phyloP scores from a whole-genome alignment of 345 rosid genomes.

The Eucalyptus guilfoylei region DNA sequence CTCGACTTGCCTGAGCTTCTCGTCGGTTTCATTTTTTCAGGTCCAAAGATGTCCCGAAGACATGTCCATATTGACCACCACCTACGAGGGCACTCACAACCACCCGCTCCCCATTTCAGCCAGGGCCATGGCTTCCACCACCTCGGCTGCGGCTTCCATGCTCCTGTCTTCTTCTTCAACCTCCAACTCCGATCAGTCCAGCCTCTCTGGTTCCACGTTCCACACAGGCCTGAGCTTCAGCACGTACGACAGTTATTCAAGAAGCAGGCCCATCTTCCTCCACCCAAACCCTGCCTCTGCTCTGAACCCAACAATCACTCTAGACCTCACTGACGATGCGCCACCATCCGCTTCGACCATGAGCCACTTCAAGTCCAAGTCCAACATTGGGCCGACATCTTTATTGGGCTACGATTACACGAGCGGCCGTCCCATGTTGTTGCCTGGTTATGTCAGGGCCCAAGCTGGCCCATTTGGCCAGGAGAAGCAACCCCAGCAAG shows the following conservation, averaged over 20 bases:
- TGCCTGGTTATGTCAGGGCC: not conserved
- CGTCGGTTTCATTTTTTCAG: slow-evolving; percentile 4
- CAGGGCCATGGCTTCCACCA: slow-evolving; percentile 86
- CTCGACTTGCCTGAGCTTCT: not conserved
- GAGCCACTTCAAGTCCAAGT: slow-evolving; percentile 11
- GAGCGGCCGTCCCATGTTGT: not conserved
- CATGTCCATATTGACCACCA: slow-evolving; percentile 68
- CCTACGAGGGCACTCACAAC: slow-evolving; percentile 88
- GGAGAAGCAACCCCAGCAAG: not conserved
- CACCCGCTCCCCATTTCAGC: slow-evolving; percentile 81
- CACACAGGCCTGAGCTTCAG: slow-evolving; percentile 47
- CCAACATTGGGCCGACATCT: not conserved
- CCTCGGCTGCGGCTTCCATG: slow-evolving; percentile 84
- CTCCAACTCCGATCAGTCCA: slow-evolving; percentile 12
- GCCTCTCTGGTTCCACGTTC: not conserved
- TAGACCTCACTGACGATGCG: slow-evolving; percentile 46
- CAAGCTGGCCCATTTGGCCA: not conserved
- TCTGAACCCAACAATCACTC: slow-evolving; percentile 62
- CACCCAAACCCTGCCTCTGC: slow-evolving; percentile 27
- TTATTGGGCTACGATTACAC: slow-evolving; percentile 17
- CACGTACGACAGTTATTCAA: slow-evolving; percentile 25
- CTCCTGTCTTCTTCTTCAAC: slow-evolving; percentile 45
- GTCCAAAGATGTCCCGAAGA: slow-evolving; percentile 83
- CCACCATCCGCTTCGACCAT: slow-evolving; percentile 24
- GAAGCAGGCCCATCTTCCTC: slow-evolving; percentile 20